Base-by-base conservation (phyloP, 177 flowering plant species). In the Tripterygium wilfordii region DNA sequence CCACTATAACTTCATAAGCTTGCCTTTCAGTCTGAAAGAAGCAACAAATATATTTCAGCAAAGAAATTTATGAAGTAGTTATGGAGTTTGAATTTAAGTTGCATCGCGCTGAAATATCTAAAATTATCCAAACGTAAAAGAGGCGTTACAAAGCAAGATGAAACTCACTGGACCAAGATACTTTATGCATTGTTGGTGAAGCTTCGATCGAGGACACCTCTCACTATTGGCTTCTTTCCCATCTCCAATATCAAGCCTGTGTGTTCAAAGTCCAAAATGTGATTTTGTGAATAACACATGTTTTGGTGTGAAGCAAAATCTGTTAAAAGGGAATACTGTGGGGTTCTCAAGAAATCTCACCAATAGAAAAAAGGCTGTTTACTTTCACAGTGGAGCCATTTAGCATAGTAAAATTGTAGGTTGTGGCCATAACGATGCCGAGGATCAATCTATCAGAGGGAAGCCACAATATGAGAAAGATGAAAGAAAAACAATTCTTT, bases 351-450 rank as follows among this genome's bases (percentile, higher is more conserved):
- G 23, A 32, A 22, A 39, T 36, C 61, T 73, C 76, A 87, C 97
- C 97, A 90, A 62, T 90, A 87, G 71, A 90, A 90, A 57, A 87
- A 90, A 18, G 96, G 97, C 35, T 90, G 75, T 64, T 53, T 69
- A 51, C 97, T 84, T 13, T 82, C 68, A 57, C 96, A 84, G 5
- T 72, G 80, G n/a, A 87, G 81, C 97, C 97, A 90, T n/a, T 48
- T 70, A 53, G 45, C 76, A 53, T 82, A 90, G 45, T 87, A 90
- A 56, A 82, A 79, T 21, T 85, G 95, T 37, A 90, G 87, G 61
- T 87, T 90, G 49, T 87, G 96, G 28, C 97, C 97, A 62, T 90
- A 90, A 1, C 97, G 94, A 53, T 90, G 97, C 19, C 97, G 72
- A 40, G 96, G 96, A 67, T 90, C 97, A 56, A 90, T 90, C 96